Evolutionary conservation across 2,329 filamentous ascomycete species (phyloP).

Genomic region (Didymella lethalis): DNA sequence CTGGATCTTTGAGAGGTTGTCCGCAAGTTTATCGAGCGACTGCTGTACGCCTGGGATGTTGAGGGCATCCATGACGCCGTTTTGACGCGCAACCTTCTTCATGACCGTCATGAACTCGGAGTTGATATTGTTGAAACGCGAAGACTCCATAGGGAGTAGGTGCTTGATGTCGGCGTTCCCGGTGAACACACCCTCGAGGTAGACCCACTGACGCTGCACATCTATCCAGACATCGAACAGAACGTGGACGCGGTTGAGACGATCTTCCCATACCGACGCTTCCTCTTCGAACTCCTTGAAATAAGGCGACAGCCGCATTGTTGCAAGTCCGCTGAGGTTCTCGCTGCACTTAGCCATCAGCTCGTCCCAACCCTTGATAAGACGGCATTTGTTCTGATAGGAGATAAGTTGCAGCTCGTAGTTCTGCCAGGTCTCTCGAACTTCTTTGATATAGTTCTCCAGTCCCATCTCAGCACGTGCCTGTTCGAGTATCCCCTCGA

Average conservation of each 20-base stretch:
- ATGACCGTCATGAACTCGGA: slow-evolving; percentile 98
- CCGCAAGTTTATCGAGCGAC: slow-evolving; percentile 92
- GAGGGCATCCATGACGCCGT: slow-evolving; percentile 93
- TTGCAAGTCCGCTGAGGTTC: slow-evolving; percentile 95
- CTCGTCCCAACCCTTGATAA: slow-evolving; percentile 98
- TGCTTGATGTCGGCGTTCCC: slow-evolving; percentile 99
- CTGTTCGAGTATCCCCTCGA: slow-evolving; percentile 92
- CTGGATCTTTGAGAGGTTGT: slow-evolving; percentile 97
- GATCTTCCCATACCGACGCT: slow-evolving; percentile 95
- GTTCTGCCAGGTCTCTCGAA: slow-evolving; percentile 95
- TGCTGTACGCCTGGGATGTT: slow-evolving; percentile 96
- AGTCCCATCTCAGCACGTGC: slow-evolving; percentile 98
- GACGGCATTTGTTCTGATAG: slow-evolving; percentile 96
- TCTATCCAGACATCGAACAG: slow-evolving; percentile 99
- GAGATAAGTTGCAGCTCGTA: slow-evolving; percentile 94
- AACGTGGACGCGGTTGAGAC: slow-evolving; percentile 94
- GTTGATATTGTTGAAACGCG: slow-evolving; percentile 98
- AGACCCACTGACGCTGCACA: slow-evolving; percentile 99
- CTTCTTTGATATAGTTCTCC: slow-evolving; percentile 95
- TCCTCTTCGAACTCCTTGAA: slow-evolving; percentile 99
- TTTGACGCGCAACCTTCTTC: slow-evolving; percentile 98
- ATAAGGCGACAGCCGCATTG: slow-evolving; percentile 98
- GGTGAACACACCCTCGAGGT: slow-evolving; percentile 97
- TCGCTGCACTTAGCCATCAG: slow-evolving; percentile 98
- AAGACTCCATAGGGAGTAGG: slow-evolving; percentile 92